Base-by-base conservation (phyloP, 192 early-diverging fungal genomes). In the Lobulomyces angularis region DNA sequence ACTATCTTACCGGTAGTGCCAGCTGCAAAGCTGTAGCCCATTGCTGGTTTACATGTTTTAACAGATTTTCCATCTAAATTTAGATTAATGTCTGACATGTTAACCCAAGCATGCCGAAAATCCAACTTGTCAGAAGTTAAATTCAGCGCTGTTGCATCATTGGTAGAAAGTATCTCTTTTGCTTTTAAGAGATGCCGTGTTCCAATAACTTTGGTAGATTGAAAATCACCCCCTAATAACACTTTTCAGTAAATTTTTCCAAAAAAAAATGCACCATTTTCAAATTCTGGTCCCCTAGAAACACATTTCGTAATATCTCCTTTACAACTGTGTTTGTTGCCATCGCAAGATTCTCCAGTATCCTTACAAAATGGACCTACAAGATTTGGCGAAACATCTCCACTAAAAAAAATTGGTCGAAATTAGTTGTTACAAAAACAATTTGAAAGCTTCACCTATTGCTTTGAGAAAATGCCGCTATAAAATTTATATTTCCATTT, bases 1-100 rank as follows among this genome's bases (percentile, higher is more conserved):
- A n/a, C n/a, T n/a, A n/a, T n/a, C n/a, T n/a, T n/a, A n/a, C n/a
- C 71, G 1, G 66, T 74, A 22, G 71, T 74, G 18, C 70, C 71
- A 20, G 70, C 71, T 43, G 58, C 48, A 44, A 71, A 58, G 11
- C 50, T 29, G 37, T 69, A 51, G 8, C 69, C 69, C 65, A 60
- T 57, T 22, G 59, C 48, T 29, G 59, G 48, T 1, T 26, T 36
- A 43, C 59, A 61, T 26, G 55, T 61, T 11, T 31, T 31, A 11
- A 20, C 50, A 8, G 8, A 26, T 12, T 38, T 37, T 12, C 56
- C 55, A 27, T 55, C 31, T 11, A 45, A 33, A 20, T 51, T 43
- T 6, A 54, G 47, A 28, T 45, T 23, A 35, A 74, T 34, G 17
- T 55, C 45, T 22, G 56, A 32, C 48, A 60, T 52, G 27, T 61